These are phyloP conservation scores for Paecilomyces sp. DNA, from an alignment of 2,329 filamentous ascomycete species.

Conservation along the genomic window DNA sequence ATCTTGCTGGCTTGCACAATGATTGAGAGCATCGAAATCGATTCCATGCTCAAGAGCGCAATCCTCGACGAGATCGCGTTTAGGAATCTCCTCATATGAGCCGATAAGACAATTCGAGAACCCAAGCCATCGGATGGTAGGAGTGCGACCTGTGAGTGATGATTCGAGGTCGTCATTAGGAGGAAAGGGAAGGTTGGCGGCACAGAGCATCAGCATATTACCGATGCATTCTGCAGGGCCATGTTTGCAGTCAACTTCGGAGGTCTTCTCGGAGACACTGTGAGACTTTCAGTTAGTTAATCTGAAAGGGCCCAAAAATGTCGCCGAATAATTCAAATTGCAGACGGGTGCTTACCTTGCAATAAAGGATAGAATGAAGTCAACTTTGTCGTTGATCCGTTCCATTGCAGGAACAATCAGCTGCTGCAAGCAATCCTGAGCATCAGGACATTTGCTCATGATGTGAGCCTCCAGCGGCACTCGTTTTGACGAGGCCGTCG, in stretches of 20 bases:
- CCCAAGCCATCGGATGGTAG: slow-evolving; percentile 77
- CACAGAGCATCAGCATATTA: slow-evolving; percentile 91
- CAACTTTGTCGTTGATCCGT: slow-evolving; percentile 70
- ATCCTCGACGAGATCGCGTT: slow-evolving; percentile 69
- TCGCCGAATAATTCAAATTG: not conserved
- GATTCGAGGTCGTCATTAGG: slow-evolving; percentile 12
- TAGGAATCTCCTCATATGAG: slow-evolving; percentile 70
- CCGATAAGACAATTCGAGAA: slow-evolving; percentile 85
- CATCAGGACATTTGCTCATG: slow-evolving; percentile 96
- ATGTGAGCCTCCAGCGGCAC: slow-evolving; percentile 90
- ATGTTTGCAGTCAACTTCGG: slow-evolving; percentile 82
- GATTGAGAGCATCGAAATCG: slow-evolving; percentile 71
- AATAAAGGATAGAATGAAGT: slow-evolving; percentile 88
- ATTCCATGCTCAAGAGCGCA: slow-evolving; percentile 90
- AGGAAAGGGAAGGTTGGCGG: slow-evolving; percentile 55
- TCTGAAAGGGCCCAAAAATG: not conserved
- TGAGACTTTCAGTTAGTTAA: not conserved
- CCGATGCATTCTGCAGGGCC: slow-evolving; percentile 86
- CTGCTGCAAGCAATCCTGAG: slow-evolving; percentile 70
- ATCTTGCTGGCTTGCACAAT: slow-evolving; percentile 71
- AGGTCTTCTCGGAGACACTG: slow-evolving; percentile 61
- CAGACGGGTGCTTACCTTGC: slow-evolving; percentile 54
- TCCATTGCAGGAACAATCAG: slow-evolving; percentile 85
- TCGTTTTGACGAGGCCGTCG: slow-evolving; percentile 6
- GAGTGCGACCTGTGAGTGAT: slow-evolving; percentile 30